Conservation (phyloP, 495 filamentous ascomycete genomes). For the Glarea lozoyensis region DNA sequence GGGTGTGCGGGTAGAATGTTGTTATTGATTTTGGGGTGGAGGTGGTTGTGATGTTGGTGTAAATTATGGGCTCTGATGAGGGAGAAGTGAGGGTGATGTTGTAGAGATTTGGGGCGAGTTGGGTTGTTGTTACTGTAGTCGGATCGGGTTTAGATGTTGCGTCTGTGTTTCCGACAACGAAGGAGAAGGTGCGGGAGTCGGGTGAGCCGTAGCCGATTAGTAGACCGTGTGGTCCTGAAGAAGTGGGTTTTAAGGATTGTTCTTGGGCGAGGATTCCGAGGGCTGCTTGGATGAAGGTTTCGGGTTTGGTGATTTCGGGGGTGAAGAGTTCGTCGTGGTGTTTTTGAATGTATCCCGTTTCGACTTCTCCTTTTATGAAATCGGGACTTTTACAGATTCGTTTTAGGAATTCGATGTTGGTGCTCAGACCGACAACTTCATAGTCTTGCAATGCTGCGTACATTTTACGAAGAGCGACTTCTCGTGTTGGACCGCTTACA, state of each 20-base stretch:
- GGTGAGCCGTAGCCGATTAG: constrained; percentile 43
- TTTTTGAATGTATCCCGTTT: constrained; percentile 93
- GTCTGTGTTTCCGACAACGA: constrained; percentile 29
- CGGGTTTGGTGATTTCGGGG: constrained; percentile 41
- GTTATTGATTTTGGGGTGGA: constrained; percentile 28
- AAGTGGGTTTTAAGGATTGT: constrained; percentile 18
- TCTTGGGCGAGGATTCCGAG: constrained; percentile 52
- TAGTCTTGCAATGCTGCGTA: constrained; percentile 78
- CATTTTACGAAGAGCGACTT: constrained; percentile 76
- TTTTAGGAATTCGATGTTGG: constrained; percentile 97
- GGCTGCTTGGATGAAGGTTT: constrained; percentile 76
- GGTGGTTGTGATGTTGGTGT: constrained; percentile 31
- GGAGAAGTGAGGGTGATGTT: constrained; percentile 51
- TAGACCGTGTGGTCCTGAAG: constrained; percentile 32
- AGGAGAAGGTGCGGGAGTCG: constrained; percentile 42
- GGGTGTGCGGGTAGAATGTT: constrained; percentile 64
- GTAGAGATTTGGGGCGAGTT: constrained; percentile 54
- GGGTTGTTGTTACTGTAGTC: constrained; percentile 51
- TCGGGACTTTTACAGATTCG: constrained; percentile 66
- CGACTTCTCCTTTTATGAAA: constrained; percentile 82
- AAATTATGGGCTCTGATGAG: constrained; percentile 25
- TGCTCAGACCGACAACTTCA: constrained; percentile 84
- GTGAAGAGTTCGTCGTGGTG: constrained; percentile 66
- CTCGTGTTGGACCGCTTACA: constrained; percentile 68
- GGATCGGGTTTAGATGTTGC: constrained; percentile 33